A percentile compares a stretch with the other conserved stretches of the same genome.
phyloP scores from a whole-genome alignment of 306 rosid species.

The Rosa persica region DNA sequence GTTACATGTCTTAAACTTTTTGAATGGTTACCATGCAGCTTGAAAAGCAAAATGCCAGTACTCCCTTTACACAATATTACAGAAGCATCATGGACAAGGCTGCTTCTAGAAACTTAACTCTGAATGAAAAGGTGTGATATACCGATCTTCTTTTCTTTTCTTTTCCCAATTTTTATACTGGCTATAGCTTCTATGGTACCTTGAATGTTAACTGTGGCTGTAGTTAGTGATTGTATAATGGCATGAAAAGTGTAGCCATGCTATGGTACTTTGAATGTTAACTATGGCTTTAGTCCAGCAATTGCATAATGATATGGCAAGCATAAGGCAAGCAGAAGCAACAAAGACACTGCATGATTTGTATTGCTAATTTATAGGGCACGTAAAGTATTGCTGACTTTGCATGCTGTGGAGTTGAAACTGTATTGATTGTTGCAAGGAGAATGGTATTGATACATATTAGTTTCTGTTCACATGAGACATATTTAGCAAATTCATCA shows the following conservation, averaged over 20 bases:
- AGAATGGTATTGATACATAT: background rate
- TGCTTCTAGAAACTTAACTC: slow-evolving; percentile 52
- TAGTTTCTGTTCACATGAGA: background rate
- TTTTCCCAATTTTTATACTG: background rate
- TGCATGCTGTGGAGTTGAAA: background rate
- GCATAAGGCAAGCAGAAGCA: background rate
- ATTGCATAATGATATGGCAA: slow-evolving; percentile 5
- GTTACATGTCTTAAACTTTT: background rate
- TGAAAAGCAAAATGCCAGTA: slow-evolving; percentile 53
- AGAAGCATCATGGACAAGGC: slow-evolving; percentile 78
- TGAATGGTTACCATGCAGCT: slow-evolving; percentile 44
- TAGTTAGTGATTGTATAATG: background rate
- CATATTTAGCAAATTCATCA: background rate
- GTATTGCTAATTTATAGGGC: background rate
- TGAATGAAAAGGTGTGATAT: slow-evolving; percentile 58
- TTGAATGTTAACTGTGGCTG: background rate
- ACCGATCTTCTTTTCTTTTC: slow-evolving; percentile 15
- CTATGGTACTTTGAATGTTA: slow-evolving; percentile 1
- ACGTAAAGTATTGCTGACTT: background rate
- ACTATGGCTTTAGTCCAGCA: background rate
- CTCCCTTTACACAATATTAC: slow-evolving; percentile 70
- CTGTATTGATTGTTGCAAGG: background rate
- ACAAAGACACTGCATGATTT: background rate
- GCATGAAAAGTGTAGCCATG: background rate
- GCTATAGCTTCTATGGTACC: background rate